Evolutionary conservation across 1,284 basidiomycete species (phyloP), one percentile per base, ranked within the genome.

Genomic region (Ceratobasidium theobromae): DNA sequence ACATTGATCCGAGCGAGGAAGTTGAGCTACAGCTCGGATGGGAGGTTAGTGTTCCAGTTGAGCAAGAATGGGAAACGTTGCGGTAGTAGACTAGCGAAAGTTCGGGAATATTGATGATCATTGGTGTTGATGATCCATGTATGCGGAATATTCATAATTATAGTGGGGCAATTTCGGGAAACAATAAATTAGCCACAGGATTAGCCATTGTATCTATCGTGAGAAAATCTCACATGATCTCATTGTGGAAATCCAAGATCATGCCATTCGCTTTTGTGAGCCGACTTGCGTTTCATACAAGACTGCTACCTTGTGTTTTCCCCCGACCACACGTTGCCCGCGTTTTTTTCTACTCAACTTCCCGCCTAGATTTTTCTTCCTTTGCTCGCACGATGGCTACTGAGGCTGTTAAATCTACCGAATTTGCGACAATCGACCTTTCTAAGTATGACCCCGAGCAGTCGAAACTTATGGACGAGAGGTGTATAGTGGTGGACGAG

Each of bases 401-500:
- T 33, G 45, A 60, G 28, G 48, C 68, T 9, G 58, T 52, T 40
- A 23, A 28, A 12, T 35, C 68, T 16, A 51, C 23, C 33, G 52
- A 53, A 11, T 83, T 91, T 69, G 83, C 88, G 16, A 86, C 79
- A 72, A 81, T 91, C 69, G 89, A 92, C 75, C 78, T 93, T 52
- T 83, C 81, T n/a, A 80, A 73, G 66, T 93, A 93, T 81, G 91
- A 93, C 73, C 79, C 86, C 1, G 88, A 90, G 72, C 90, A 93
- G 74, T 86, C 87, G 51, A 85, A 89, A 68, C 82, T 99, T 68
- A 99, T 99, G 97, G 93, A 97, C 72, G 97, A 99, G 78, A 82
- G 93, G 68, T 97, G 97, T 75, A 99, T 99, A 75, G 84, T 99
- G 46, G 91, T 98, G 33, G 91, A 95, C 74, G 88, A 93, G 72